Conservation (phyloP, 768 basidiomycete species). For the Lactarius tabidus region DNA sequence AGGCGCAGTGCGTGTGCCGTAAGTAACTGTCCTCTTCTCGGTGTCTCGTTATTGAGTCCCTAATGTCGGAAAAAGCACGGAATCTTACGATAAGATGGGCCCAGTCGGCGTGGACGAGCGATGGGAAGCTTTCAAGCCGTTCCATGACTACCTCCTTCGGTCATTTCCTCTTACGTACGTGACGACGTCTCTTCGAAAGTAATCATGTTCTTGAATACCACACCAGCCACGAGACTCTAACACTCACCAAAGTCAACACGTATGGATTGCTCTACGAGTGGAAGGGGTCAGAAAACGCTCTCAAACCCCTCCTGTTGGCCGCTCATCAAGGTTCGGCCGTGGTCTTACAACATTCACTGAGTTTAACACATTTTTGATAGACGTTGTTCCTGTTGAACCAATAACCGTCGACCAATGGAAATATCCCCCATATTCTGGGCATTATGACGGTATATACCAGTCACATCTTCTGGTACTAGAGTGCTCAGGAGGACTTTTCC, state of each 20-base stretch:
- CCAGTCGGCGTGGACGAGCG: constrained; percentile 46
- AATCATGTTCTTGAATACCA: background rate
- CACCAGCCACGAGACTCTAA: constrained; percentile 45
- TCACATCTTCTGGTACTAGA: too few relatives aligned
- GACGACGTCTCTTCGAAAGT: background rate
- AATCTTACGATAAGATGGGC: constrained; percentile 47
- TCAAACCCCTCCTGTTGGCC: constrained; percentile 53
- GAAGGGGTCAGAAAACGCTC: constrained; percentile 45
- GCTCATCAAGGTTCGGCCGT: constrained; percentile 46
- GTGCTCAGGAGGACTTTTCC: background rate
- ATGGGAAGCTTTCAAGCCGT: constrained; percentile 38
- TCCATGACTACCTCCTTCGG: constrained; percentile 40
- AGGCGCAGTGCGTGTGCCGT: constrained; percentile 40
- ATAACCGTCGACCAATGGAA: constrained; percentile 54
- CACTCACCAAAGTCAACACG: constrained; percentile 55
- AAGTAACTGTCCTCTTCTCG: constrained; percentile 24
- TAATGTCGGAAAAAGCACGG: constrained; percentile 38
- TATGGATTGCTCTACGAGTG: constrained; percentile 60
- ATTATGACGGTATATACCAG: constrained; percentile 45
- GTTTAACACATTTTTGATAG: constrained; percentile 32
- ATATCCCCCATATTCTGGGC: constrained; percentile 59
- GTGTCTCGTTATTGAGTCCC: background rate
- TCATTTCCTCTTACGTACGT: constrained; percentile 62
- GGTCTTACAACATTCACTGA: background rate
- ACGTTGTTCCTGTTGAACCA: constrained; percentile 65